A percentile compares a stretch with the other conserved stretches of the same genome.
Conservation (phyloP, 352 stramenopile species). For the Phytophthora pini region DNA sequence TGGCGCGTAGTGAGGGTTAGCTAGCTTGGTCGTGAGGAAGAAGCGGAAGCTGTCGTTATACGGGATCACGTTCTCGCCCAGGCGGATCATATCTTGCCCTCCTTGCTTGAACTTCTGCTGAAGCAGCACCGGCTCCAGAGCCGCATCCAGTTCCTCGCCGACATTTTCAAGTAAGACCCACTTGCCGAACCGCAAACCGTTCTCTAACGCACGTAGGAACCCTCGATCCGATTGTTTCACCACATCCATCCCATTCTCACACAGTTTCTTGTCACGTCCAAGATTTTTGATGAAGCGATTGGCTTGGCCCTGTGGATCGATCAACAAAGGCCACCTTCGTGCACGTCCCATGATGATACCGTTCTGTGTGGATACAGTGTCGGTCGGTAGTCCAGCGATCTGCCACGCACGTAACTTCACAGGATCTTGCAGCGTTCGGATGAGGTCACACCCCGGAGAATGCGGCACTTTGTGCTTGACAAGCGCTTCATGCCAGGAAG, state of each 20-base stretch:
- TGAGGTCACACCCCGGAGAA: slow-evolving; percentile 86
- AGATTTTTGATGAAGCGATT: slow-evolving; percentile 94
- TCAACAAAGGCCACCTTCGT: slow-evolving; percentile 88
- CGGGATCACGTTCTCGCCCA: slow-evolving; percentile 92
- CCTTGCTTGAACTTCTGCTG: slow-evolving; percentile 94
- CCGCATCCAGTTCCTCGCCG: slow-evolving; percentile 88
- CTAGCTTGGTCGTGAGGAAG: slow-evolving; percentile 93
- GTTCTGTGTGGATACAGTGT: slow-evolving; percentile 94
- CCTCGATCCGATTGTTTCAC: slow-evolving; percentile 90
- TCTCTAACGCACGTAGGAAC: slow-evolving; percentile 90
- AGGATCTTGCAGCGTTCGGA: slow-evolving; percentile 85
- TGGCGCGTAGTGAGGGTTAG: slow-evolving; percentile 93
- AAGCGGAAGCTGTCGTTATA: slow-evolving; percentile 93
- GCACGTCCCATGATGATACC: slow-evolving; percentile 92
- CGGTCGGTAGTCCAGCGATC: slow-evolving; percentile 85
- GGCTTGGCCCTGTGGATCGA: slow-evolving; percentile 93
- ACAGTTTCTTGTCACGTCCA: slow-evolving; percentile 82
- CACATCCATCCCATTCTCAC: slow-evolving; percentile 93
- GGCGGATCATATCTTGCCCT: slow-evolving; percentile 92
- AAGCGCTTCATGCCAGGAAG: slow-evolving; percentile 71
- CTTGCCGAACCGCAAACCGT: slow-evolving; percentile 91
- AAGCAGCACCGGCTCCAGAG: slow-evolving; percentile 90
- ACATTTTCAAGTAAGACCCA: slow-evolving; percentile 93
- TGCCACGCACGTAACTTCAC: slow-evolving; percentile 91
- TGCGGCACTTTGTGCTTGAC: slow-evolving; percentile 71